Evolutionary conservation across 148 eudicot genomes (phyloP).

Genomic region (Silene uniflora): DNA sequence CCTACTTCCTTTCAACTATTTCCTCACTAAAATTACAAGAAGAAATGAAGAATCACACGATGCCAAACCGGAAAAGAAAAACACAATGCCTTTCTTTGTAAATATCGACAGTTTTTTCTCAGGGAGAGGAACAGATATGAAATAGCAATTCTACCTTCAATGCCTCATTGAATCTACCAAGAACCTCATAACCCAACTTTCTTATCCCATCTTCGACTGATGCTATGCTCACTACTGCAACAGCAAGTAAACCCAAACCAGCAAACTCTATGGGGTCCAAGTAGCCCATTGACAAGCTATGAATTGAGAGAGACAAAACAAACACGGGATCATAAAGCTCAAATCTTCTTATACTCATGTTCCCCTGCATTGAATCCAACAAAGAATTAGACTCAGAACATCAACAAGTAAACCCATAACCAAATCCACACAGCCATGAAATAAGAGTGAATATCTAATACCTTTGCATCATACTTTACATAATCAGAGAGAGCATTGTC

Average conservation of each 20-base stretch:
- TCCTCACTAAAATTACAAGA: background rate
- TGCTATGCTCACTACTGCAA: constrained; percentile 78
- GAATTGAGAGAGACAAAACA: constrained; percentile 74
- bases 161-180: constrained; percentile 63
- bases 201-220: constrained; percentile 69
- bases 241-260: constrained; percentile 83
- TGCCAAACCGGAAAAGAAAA: background rate
- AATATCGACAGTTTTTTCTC: background rate
- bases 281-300: constrained; percentile 66
- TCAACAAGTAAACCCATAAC: background rate
- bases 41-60: background rate
- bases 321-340: constrained; percentile 79
- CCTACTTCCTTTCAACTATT: background rate
- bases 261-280: constrained; percentile 83
- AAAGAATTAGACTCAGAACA: constrained; percentile 13
- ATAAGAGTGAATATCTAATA: constrained; percentile 21
- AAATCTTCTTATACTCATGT: constrained; percentile 25
- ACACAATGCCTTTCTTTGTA: background rate
- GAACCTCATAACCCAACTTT: constrained; percentile 78
- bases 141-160: constrained; percentile 53
- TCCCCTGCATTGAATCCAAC: constrained; percentile 39
- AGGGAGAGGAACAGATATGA: background rate
- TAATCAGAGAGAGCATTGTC: constrained; percentile 27
- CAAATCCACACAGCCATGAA: background rate
- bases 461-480: constrained; percentile 39